phyloP scores from a whole-genome alignment of 257 asterid genomes.

The Nicotiana sylvestris region DNA sequence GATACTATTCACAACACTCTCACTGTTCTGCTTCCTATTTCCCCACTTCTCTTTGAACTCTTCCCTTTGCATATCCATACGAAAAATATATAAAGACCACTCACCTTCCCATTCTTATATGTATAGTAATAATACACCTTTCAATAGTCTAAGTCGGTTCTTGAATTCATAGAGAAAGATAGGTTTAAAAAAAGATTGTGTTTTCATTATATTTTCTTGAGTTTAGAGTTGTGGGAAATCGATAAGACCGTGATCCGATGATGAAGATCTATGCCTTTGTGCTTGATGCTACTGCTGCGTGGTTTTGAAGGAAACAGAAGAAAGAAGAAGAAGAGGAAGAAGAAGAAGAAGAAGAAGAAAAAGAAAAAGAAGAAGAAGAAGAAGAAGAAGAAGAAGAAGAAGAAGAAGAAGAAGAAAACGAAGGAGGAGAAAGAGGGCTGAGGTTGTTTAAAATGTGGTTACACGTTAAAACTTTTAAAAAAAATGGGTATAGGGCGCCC shows the following conservation, averaged over 20 bases:
- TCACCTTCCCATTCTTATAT: not conserved
- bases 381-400: no score
- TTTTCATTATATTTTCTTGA: not conserved
- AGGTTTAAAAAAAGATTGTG: not conserved
- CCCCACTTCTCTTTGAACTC: not conserved
- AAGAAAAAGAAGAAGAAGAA: no score
- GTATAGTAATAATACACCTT: not conserved
- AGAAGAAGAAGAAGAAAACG: no score
- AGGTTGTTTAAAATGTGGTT: no score
- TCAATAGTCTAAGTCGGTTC: not conserved
- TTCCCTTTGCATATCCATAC: not conserved
- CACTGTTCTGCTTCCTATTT: conserved; percentile 3
- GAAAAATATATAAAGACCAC: not conserved
- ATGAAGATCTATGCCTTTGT: conserved; percentile 69
- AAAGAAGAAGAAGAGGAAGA: no score
- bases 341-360: no score
- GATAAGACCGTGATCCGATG: conserved; percentile 23
- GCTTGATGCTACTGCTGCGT: conserved; percentile 53
- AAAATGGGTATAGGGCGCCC: no score
- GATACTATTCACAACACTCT: not conserved
- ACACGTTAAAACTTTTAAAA: no score
- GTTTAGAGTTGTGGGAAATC: conserved; percentile 2
- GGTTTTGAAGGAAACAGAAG: conserved; percentile 36
- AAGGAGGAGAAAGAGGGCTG: no score
- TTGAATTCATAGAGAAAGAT: not conserved